phyloP scores from a whole-genome alignment of 1,139 yeast species.

The Magnusiomyces sp. region DNA sequence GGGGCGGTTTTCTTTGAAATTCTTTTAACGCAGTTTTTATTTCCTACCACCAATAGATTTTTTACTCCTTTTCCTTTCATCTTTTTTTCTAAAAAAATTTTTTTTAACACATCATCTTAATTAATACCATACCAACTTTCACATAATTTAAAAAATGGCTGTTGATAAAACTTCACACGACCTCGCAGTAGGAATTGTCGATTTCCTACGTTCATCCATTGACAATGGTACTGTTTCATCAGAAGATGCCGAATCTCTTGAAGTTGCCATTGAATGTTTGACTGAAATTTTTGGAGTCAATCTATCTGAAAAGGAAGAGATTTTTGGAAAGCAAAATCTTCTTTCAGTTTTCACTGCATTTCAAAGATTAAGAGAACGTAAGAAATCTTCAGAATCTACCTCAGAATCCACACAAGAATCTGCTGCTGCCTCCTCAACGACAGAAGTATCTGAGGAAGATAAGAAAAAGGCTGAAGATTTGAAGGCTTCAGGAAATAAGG shows the following conservation, averaged over 20 bases:
- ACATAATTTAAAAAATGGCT: constrained; percentile 6
- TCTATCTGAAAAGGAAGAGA: constrained; percentile 34
- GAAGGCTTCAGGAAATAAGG: constrained; percentile 83
- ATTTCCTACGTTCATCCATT: constrained; percentile 57
- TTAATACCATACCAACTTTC: too few relatives aligned
- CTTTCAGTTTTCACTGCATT: constrained; percentile 26
- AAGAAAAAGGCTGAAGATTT: constrained; percentile 72
- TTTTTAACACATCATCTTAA: too few relatives aligned
- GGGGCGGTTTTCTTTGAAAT: too few relatives aligned
- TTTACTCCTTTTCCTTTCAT: too few relatives aligned
- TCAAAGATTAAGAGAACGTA: constrained; percentile 18
- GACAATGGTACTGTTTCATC: constrained; percentile 57
- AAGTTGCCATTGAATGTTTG: constrained; percentile 88
- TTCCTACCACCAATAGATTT: too few relatives aligned
- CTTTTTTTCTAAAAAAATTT: too few relatives aligned
- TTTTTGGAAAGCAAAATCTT: constrained; percentile 40
- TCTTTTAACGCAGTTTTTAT: too few relatives aligned
- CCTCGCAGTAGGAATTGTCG: constrained; percentile 66
- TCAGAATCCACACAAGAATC: constrained; percentile 22
- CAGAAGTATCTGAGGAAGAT: constrained; percentile 43
- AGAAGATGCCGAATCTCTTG: constrained; percentile 85
- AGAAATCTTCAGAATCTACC: constrained; percentile 12
- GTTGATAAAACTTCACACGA: constrained; percentile 39
- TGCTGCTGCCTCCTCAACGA: constrained; percentile 22
- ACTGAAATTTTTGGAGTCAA: constrained; percentile 78